These are phyloP conservation scores for Hebeloma cylindrosporum DNA, from an alignment of 768 basidiomycete genomes.

Conservation along the genomic window DNA sequence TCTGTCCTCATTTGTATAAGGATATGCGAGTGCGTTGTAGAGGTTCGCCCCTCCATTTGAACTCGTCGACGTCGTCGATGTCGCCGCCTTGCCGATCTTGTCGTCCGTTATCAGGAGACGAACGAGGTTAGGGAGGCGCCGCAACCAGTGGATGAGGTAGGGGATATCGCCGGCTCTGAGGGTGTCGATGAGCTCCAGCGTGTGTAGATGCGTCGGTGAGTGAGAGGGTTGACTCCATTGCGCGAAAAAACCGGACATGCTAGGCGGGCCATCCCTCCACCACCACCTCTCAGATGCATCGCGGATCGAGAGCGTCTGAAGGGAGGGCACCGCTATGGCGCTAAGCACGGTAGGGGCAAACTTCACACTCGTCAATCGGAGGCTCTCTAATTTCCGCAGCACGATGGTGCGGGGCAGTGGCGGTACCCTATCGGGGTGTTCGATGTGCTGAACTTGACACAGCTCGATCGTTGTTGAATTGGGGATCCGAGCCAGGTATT, in stretches of 20 bases:
- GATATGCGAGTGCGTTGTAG: constrained; percentile 23
- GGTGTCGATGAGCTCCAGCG: constrained; percentile 27
- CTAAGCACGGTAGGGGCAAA: constrained; percentile 21
- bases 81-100: constrained; percentile 12
- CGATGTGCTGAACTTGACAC: constrained; percentile 8
- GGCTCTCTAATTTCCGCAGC: constrained; percentile 21
- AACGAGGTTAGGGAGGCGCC: constrained; percentile 27
- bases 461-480: constrained; percentile 22
- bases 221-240: constrained; percentile 28
- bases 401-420: not conserved
- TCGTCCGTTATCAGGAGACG: constrained; percentile 24
- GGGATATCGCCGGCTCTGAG: constrained; percentile 22
- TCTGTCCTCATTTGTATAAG: constrained; percentile 16
- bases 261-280: not conserved
- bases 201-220: constrained; percentile 25
- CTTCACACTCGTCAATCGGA: constrained; percentile 19
- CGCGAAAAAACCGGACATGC: constrained; percentile 22
- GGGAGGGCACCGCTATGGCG: constrained; percentile 20
- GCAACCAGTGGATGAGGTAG: constrained; percentile 30
- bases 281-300: not conserved
- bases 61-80: not conserved
- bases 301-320: constrained; percentile 24
- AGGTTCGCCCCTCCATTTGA: constrained; percentile 16
- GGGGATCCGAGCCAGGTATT: constrained; percentile 14
- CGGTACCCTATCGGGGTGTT: not conserved